Conservation (phyloP, 169 alveolate genomes). For the Plasmodium vivax region DNA sequence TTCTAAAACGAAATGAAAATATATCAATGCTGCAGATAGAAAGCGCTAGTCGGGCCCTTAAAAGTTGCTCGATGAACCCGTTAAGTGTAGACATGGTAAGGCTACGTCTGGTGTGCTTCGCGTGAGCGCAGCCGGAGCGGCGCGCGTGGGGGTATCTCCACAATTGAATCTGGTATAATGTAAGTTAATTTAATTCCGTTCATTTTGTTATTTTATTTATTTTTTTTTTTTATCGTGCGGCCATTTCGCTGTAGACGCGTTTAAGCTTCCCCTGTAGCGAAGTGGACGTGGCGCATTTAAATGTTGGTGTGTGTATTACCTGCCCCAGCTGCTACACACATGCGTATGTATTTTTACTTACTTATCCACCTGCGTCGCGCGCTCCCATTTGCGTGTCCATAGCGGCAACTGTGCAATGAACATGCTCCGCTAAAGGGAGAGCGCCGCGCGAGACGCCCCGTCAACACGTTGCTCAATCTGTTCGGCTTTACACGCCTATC, state of each 20-base stretch:
- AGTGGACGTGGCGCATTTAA: neutral
- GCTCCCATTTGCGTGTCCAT: neutral
- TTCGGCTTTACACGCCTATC: neutral
- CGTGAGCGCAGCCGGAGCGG: neutral
- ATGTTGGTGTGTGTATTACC: neutral
- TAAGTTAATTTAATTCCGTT: neutral
- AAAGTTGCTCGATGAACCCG: slow-evolving; percentile 38
- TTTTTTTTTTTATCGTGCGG: neutral
- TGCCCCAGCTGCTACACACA: neutral
- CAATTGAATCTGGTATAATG: neutral
- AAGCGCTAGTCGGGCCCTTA: slow-evolving; percentile 74
- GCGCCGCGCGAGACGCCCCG: neutral
- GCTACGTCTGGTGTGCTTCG: neutral
- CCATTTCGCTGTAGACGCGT: neutral
- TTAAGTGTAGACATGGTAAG: slow-evolving; percentile 75
- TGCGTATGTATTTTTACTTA: neutral
- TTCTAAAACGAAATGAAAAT: slow-evolving; percentile 71
- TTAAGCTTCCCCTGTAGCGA: neutral
- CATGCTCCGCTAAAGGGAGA: neutral
- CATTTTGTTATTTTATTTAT: neutral
- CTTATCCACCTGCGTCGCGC: neutral
- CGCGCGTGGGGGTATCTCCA: neutral
- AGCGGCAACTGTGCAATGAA: neutral
- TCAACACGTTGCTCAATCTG: neutral
- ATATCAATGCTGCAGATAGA: slow-evolving; percentile 65